Evolutionary conservation across 169 alveolate genomes (phyloP).

Genomic region (Perkinsus chesapeaki): DNA sequence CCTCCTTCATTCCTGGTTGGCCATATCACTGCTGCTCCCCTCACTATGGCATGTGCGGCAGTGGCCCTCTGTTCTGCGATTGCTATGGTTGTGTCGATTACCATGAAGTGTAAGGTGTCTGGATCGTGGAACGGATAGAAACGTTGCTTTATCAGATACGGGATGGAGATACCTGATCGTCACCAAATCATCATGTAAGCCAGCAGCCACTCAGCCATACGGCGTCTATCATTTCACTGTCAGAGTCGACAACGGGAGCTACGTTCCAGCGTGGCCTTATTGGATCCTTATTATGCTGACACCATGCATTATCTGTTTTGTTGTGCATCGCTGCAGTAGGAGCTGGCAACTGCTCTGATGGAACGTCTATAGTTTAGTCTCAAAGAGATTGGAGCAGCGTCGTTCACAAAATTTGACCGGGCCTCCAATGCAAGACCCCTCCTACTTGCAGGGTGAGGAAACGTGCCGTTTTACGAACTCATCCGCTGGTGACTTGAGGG

Average conservation of each 20-base stretch:
- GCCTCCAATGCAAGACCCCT: neutral
- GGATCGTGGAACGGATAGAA: too few relatives aligned
- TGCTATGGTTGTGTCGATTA: neutral
- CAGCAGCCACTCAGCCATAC: neutral
- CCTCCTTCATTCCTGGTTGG: neutral
- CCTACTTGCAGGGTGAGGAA: neutral
- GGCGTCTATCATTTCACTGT: neutral
- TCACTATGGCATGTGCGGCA: neutral
- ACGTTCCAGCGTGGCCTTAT: neutral
- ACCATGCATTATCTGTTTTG: neutral
- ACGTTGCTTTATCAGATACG: neutral
- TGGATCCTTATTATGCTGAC: neutral
- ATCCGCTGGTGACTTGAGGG: too few relatives aligned
- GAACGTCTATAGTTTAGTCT: neutral
- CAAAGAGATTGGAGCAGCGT: neutral
- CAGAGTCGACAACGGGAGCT: neutral
- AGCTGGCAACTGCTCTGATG: neutral
- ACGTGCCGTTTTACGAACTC: too few relatives aligned
- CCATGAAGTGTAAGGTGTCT: neutral
- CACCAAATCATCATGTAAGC: neutral
- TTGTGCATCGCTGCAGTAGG: neutral
- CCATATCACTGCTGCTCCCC: neutral
- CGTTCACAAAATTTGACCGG: neutral
- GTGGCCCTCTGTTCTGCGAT: neutral
- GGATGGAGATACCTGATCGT: neutral